Evolutionary conservation across 2,329 filamentous ascomycete species (phyloP).

Genomic region (Neonectria neomacrospora): DNA sequence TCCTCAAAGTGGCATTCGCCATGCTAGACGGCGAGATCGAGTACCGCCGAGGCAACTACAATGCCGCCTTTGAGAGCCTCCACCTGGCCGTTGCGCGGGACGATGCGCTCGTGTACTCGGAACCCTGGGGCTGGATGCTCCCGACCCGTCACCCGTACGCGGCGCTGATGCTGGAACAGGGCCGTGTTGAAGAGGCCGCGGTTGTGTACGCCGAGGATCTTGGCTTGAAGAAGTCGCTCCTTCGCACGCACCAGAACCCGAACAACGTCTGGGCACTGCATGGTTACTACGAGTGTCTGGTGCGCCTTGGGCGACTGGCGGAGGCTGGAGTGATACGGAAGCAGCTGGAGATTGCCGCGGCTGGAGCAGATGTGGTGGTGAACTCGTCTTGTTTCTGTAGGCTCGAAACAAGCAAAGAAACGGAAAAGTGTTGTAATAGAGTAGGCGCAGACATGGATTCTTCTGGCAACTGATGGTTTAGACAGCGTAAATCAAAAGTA

Average conservation of each 20-base stretch:
- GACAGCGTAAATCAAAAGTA: not conserved
- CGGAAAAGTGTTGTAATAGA: constrained; percentile 1
- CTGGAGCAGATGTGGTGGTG: constrained; percentile 18
- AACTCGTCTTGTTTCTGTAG: constrained; percentile 30
- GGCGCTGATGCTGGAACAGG: constrained; percentile 75
- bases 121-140: constrained; percentile 86
- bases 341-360: constrained; percentile 8
- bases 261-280: constrained; percentile 82
- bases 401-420: not conserved
- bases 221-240: constrained; percentile 68
- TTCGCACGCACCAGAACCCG: constrained; percentile 72
- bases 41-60: constrained; percentile 71
- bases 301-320: constrained; percentile 56
- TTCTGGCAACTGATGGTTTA: not conserved
- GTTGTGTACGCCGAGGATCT: constrained; percentile 70
- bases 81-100: constrained; percentile 68
- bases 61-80: constrained; percentile 68
- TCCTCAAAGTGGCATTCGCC: constrained; percentile 69
- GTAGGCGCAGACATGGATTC: not conserved
- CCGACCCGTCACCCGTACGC: constrained; percentile 77
- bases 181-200: constrained; percentile 64
- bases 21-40: constrained; percentile 81
- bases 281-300: constrained; percentile 77
- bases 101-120: constrained; percentile 74
- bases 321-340: constrained; percentile 48